Evolutionary conservation across 2,329 filamentous ascomycete genomes (phyloP).

Genomic region (Epichloe glyceriae): DNA sequence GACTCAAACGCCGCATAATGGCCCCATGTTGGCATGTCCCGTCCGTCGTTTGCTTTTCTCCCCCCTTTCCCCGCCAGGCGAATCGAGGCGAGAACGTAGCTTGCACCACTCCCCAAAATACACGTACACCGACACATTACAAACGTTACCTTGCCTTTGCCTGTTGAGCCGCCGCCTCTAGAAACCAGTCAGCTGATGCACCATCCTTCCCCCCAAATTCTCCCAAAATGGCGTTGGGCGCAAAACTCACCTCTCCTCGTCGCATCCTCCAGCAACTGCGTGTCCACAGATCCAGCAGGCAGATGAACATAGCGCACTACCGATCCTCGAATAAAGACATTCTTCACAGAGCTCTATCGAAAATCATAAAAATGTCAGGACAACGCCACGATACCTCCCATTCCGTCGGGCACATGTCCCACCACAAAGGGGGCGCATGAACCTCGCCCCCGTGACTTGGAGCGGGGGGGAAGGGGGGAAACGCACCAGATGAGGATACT

Average conservation of each 20-base stretch:
- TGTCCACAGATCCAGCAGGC: conserved; percentile 69
- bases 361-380: no score
- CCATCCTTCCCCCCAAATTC: not conserved
- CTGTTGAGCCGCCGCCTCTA: conserved; percentile 45
- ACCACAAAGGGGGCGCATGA: no score
- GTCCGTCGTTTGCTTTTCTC: not conserved
- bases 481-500: conserved; percentile 80
- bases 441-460: no score
- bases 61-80: not conserved
- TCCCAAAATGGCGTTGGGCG: not conserved
- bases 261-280: conserved; percentile 78
- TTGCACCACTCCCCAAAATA: not conserved
- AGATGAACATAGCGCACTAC: conserved; percentile 89
- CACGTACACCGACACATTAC: not conserved
- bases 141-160: conserved; percentile 37
- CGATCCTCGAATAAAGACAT: conserved; percentile 88
- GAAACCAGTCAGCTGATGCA: not conserved
- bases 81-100: not conserved
- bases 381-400: no score
- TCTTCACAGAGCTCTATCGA: conserved; percentile 63
- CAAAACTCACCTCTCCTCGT: conserved; percentile 59
- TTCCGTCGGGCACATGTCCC: no score
- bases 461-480: not conserved
- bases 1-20: conserved; percentile 2
- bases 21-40: not conserved